Conservation (phyloP, 2,329 filamentous ascomycete genomes). For the Scedosporium boydii region DNA sequence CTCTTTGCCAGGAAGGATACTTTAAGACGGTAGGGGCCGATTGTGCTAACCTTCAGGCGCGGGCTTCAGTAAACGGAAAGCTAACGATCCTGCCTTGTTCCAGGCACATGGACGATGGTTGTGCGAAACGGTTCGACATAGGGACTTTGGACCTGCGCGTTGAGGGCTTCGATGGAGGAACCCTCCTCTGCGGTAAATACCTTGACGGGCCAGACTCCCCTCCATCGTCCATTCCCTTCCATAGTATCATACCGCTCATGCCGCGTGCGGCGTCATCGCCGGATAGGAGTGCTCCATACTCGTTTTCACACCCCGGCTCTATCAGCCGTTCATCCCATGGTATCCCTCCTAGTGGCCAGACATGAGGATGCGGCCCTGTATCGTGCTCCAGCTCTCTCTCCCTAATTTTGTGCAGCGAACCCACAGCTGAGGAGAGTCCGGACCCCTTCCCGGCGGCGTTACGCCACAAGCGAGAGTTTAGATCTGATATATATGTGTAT, state of each 20-base stretch:
- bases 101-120: slow-evolving; percentile 71
- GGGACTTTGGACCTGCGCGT: slow-evolving; percentile 38
- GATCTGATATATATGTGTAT: too few relatives aligned
- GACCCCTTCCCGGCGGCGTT: too few relatives aligned
- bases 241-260: neutral
- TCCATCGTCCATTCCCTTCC: neutral
- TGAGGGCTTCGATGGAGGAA: slow-evolving; percentile 17
- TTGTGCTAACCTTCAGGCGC: neutral
- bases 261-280: neutral
- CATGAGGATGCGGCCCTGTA: too few relatives aligned
- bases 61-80: neutral
- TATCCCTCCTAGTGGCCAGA: too few relatives aligned
- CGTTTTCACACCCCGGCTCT: too few relatives aligned
- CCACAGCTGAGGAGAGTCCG: too few relatives aligned
- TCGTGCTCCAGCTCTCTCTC: too few relatives aligned
- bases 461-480: too few relatives aligned
- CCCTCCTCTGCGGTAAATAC: neutral
- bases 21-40: slow-evolving; percentile 54
- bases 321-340: too few relatives aligned
- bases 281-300: neutral
- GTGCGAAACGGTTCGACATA: slow-evolving; percentile 56
- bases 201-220: neutral
- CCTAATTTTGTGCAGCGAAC: too few relatives aligned
- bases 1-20: slow-evolving; percentile 76
- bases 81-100: slow-evolving; percentile 1